Evolutionary conservation across 768 basidiomycete genomes (phyloP), one percentile per base, ranked within the genome.

Genomic region (Leccinum obscurum): DNA sequence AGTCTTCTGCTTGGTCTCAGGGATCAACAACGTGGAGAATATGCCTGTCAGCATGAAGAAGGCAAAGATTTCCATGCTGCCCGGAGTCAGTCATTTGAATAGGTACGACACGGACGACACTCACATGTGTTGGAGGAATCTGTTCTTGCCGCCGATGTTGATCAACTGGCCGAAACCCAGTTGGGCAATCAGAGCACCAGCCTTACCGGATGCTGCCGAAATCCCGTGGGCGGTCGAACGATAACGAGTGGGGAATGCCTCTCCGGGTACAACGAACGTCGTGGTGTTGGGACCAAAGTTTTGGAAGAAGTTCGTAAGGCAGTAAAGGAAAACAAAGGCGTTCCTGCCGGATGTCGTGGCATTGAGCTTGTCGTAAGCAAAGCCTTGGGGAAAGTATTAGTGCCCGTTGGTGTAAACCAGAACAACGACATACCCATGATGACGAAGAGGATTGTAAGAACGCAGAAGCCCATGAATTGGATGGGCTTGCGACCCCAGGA

Each of bases 281-380:
- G 90, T 93, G 0, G 82, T 83, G 66, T 92, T 91, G 10, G 88
- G 89, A 2, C 90, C 92, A 62, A 92, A 93, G 76, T 93, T 93
- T 77, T 91, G 88, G 88, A 93, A 92, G 78, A 92, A 92, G 71
- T 90, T 89, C 66, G 90, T 83, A n/a, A 94, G 77, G 71, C 90
- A 90, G 77, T 93, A 94, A 28, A 92, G 82, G 77, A 89, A 88
- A 53, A 92, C 86, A 71, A 94, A 93, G 2, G 80, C 90, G 37
- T 84, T 83, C 15, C 53, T 79, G 20, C 76, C 71, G 2, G 71
- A 11, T 3, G 64, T 4, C 2, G 79, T 81, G 32, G 80, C 78
- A 53, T 51, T 85, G 56, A 86, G 78, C 66, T 77, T 80, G 69
- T 88, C 79, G 63, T 82, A 91, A 15, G 76, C 87, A 70, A 90